These are phyloP conservation scores for Aspergillus sclerotialis DNA, from an alignment of 2,329 filamentous ascomycete genomes.

Conservation along the genomic window DNA sequence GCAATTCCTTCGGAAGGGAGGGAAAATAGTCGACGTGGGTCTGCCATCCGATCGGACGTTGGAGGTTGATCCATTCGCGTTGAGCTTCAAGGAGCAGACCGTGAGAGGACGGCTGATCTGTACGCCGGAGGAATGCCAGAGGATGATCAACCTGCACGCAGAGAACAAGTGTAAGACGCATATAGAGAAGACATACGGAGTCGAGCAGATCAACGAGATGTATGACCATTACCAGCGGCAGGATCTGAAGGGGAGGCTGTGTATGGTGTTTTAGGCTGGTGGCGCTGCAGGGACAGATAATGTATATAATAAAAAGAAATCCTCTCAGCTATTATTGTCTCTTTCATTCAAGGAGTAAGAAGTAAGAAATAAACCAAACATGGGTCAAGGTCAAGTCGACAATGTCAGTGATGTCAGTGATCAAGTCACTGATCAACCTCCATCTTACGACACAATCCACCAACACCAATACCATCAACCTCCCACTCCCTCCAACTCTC, in stretches of 20 bases:
- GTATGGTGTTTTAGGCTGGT: slow-evolving; percentile 11
- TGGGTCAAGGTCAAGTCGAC: no score
- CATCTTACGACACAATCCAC: no score
- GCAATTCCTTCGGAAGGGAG: slow-evolving; percentile 7
- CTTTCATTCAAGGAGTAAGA: no score
- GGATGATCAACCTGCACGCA: slow-evolving; percentile 10
- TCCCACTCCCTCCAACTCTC: no score
- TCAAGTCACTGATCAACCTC: no score
- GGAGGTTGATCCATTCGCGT: slow-evolving; percentile 9
- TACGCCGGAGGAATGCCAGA: slow-evolving; percentile 8
- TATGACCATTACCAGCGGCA: slow-evolving; percentile 9
- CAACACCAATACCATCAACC: no score
- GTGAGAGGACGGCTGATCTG: slow-evolving; percentile 8
- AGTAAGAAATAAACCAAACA: no score
- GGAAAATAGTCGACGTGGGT: slow-evolving; percentile 7
- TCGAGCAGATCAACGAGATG: slow-evolving; percentile 11
- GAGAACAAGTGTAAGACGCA: slow-evolving; percentile 6
- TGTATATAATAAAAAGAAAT: no score
- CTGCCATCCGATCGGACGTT: slow-evolving; percentile 5
- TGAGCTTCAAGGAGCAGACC: slow-evolving; percentile 10
- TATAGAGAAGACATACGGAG: slow-evolving; percentile 10
- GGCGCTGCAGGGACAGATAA: no score
- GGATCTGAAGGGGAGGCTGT: slow-evolving; percentile 7
- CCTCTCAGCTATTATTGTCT: no score
- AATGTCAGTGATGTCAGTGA: no score